Evolutionary conservation across 441 rosid genomes (phyloP).

Genomic region (Brassica balearica): DNA sequence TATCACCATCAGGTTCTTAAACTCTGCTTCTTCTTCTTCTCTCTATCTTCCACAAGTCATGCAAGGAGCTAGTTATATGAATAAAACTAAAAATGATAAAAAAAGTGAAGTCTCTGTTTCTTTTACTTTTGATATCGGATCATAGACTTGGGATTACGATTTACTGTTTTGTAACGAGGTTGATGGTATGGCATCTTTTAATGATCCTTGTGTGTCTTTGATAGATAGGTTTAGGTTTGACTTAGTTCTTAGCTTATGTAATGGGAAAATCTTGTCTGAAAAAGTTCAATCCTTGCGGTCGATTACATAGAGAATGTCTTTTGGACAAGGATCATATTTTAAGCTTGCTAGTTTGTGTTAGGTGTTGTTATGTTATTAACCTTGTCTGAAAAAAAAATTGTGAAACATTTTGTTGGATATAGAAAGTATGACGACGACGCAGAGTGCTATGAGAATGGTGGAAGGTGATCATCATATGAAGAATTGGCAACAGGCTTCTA

Average conservation of each 20-base stretch:
- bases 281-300: conserved; percentile 22
- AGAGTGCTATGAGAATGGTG: conserved; percentile 79
- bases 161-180: too few species aligned
- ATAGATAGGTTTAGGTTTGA: conserved; percentile 32
- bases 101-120: conserved; percentile 30
- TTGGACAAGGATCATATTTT: conserved; percentile 14
- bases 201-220: conserved; percentile 7
- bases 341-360: conserved; percentile 4
- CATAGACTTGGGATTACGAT: neutral
- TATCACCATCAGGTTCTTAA: conserved; percentile 31
- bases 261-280: conserved; percentile 32
- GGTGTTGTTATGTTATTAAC: neutral
- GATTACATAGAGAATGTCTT: neutral
- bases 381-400: conserved; percentile 10
- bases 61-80: conserved; percentile 21
- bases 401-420: conserved; percentile 4
- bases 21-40: conserved; percentile 21
- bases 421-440: conserved; percentile 65
- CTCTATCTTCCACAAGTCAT: conserved; percentile 31
- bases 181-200: conserved; percentile 20
- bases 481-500: conserved; percentile 55
- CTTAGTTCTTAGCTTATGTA: conserved; percentile 36
- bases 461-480: conserved; percentile 59
- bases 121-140: conserved; percentile 27
- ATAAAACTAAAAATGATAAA: neutral